Evolutionary conservation across 177 flowering plant species (phyloP).

Genomic region (Vitis hybrid): DNA sequence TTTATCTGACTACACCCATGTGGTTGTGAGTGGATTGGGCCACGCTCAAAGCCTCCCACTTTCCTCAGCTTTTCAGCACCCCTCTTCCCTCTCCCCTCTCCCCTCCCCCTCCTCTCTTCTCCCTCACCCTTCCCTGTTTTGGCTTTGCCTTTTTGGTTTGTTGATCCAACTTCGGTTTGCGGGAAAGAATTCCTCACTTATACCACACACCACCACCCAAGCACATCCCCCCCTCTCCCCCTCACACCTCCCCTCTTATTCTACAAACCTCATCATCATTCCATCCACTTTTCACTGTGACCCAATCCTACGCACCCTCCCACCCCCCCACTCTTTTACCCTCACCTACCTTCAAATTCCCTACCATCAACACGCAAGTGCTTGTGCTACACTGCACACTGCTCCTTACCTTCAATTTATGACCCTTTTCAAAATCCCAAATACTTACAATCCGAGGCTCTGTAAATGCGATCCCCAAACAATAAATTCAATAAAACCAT

Average conservation of each 20-base stretch:
- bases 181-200: conserved; percentile 21
- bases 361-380: too few relatives aligned
- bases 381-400: too few relatives aligned
- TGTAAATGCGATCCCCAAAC: too few relatives aligned
- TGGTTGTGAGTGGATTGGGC: conserved; percentile 35
- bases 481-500: too few relatives aligned
- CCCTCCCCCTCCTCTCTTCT: not conserved
- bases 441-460: too few relatives aligned
- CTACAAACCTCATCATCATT: conserved; percentile 16
- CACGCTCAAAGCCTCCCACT: conserved; percentile 24
- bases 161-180: conserved; percentile 36
- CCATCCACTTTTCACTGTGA: not conserved
- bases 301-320: conserved; percentile 23
- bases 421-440: too few relatives aligned
- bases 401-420: too few relatives aligned
- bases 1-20: conserved; percentile 47
- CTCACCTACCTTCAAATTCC: too few relatives aligned
- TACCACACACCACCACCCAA: conserved; percentile 18
- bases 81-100: not conserved
- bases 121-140: not conserved
- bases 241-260: conserved; percentile 10
- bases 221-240: not conserved
- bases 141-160: conserved; percentile 6
- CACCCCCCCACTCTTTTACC: not conserved
- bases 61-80: conserved; percentile 9